These are phyloP conservation scores for Phytophthora colocasiae DNA, from an alignment of 352 stramenopile species.

Conservation along the genomic window DNA sequence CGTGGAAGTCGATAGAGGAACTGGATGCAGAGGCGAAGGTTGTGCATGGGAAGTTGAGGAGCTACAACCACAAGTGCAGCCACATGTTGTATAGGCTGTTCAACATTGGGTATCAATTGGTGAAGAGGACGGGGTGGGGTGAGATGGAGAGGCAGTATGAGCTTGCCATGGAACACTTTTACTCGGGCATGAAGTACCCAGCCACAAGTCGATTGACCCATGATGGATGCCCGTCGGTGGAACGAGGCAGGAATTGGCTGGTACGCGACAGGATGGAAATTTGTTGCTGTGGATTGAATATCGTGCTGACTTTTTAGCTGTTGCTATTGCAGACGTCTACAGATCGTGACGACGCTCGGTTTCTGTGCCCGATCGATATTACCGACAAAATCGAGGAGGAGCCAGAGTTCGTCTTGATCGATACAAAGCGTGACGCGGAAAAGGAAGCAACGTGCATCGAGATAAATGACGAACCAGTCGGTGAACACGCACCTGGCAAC, in stretches of 20 bases:
- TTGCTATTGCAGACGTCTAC: conserved; percentile 38
- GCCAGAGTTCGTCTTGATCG: conserved; percentile 43
- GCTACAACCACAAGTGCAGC: conserved; percentile 11
- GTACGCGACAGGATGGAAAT: conserved; percentile 25
- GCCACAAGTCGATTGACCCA: conserved; percentile 25
- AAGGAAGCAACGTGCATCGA: conserved; percentile 20
- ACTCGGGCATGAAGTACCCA: conserved; percentile 56
- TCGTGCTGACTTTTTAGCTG: conserved; percentile 9
- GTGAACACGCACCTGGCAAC: background rate
- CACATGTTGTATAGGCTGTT: conserved; percentile 41
- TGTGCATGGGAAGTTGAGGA: conserved; percentile 32
- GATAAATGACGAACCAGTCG: conserved; percentile 10
- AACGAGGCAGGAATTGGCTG: conserved; percentile 61
- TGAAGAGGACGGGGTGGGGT: conserved; percentile 43
- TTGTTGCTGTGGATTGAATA: conserved; percentile 3
- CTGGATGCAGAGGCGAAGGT: conserved; percentile 50
- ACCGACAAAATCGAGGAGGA: conserved; percentile 28
- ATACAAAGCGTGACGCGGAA: conserved; percentile 32
- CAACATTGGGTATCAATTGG: conserved; percentile 43
- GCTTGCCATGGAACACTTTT: conserved; percentile 64
- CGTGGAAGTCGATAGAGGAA: conserved; percentile 54
- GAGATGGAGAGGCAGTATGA: conserved; percentile 63
- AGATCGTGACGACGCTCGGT: conserved; percentile 44
- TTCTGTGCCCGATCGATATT: conserved; percentile 43
- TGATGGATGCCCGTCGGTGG: conserved; percentile 49